phyloP scores from a whole-genome alignment of 1,139 yeast genomes.

The Pichia sp. region DNA sequence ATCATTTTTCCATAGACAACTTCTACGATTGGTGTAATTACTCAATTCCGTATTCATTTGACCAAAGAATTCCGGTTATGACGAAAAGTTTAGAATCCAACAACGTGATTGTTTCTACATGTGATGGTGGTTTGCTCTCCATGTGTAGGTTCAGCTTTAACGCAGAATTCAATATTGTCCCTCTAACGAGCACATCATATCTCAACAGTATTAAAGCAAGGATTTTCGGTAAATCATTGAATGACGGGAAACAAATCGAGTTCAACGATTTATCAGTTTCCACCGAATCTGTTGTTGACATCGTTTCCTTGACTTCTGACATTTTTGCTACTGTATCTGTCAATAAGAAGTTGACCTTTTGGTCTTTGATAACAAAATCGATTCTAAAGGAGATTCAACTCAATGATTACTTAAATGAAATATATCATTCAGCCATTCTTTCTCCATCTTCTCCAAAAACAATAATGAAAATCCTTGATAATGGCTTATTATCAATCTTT shows the following conservation, averaged over 20 bases:
- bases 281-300: conserved; percentile 26
- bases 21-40: conserved; percentile 48
- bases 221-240: conserved; percentile 12
- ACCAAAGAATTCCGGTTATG: conserved; percentile 51
- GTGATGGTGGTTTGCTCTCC: conserved; percentile 62
- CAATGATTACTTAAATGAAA: conserved; percentile 17
- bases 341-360: conserved; percentile 43
- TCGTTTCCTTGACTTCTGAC: conserved; percentile 15
- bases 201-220: conserved; percentile 31
- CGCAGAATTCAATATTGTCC: conserved; percentile 37
- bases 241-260: conserved; percentile 5
- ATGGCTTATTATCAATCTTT: conserved; percentile 14
- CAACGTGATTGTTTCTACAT: conserved; percentile 45
- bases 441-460: conserved; percentile 15
- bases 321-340: conserved; percentile 34
- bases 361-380: conserved; percentile 40
- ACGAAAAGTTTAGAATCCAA: conserved; percentile 38
- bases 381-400: conserved; percentile 28
- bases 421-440: conserved; percentile 13
- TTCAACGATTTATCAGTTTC: conserved; percentile 19
- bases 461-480: conserved; percentile 8
- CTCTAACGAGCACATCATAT: conserved; percentile 50
- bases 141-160: too few relatives aligned
- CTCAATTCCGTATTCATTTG: conserved; percentile 69
- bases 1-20: conserved; percentile 4